Conservation (phyloP, 2,329 filamentous ascomycete species). For the Lachnellula cervina region DNA sequence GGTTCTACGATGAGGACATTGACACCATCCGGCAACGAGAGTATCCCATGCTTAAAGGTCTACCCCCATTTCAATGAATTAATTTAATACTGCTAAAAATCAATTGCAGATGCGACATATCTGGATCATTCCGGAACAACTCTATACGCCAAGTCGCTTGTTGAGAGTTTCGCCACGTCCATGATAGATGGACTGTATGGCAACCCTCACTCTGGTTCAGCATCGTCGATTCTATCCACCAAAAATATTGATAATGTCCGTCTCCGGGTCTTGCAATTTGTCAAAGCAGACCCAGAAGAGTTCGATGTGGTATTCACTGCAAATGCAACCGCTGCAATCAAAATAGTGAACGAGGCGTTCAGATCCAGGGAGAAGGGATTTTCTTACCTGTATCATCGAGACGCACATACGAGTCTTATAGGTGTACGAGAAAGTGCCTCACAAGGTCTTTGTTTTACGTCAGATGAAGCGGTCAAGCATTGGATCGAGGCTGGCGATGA, state of each 20-base stretch:
- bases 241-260: slow-evolving; percentile 72
- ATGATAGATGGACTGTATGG: slow-evolving; percentile 77
- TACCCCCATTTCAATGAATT: slow-evolving; percentile 7
- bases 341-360: slow-evolving; percentile 76
- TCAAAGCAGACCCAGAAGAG: slow-evolving; percentile 72
- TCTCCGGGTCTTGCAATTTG: slow-evolving; percentile 65
- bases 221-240: slow-evolving; percentile 72
- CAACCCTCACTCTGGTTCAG: slow-evolving; percentile 85
- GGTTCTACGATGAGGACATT: slow-evolving; percentile 52
- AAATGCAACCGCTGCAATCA: slow-evolving; percentile 88
- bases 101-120: slow-evolving; percentile 44
- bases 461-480: slow-evolving; percentile 53
- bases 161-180: slow-evolving; percentile 66
- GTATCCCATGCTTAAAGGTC: slow-evolving; percentile 67
- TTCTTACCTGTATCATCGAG: slow-evolving; percentile 75
- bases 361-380: slow-evolving; percentile 66
- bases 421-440: slow-evolving; percentile 70
- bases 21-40: slow-evolving; percentile 55
- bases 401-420: slow-evolving; percentile 44
- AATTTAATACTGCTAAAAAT: not conserved
- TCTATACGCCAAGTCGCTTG: slow-evolving; percentile 68
- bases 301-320: slow-evolving; percentile 90
- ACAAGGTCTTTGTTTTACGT: slow-evolving; percentile 58
- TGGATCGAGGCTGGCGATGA: slow-evolving; percentile 52
- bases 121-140: slow-evolving; percentile 97